Base-by-base conservation (phyloP, 208 protist species). In the Crithidia mellificae region DNA sequence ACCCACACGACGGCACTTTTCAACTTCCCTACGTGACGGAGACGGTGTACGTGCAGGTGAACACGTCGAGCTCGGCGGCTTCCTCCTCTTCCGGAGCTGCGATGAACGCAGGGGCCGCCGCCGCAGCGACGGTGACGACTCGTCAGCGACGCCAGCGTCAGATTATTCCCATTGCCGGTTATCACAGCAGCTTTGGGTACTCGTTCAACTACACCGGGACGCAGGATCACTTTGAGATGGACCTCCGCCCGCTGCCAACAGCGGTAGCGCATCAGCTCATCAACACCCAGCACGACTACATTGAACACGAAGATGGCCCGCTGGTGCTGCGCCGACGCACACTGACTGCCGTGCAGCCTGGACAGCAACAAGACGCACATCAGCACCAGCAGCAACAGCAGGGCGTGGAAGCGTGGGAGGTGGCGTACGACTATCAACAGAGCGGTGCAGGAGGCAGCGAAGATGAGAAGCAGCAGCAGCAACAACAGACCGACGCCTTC, bases 81-180 rank as follows among this genome's bases (percentile, higher is more conserved):
- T 46, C 41, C 36, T 41, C 36, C 9, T 41, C 36, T 6, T 12
- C 36, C 12, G 9, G 36, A 7, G 27, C 11, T 4, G 12, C 1
- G 34, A 50, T 2, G 29, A 27, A 22, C 7, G 43, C 1, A 0
- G 19, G 51, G 19, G 38, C 54, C 34, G 6, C 36, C 22, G 38
- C 25, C 14, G n/a, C 50, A 3, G 24, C n/a, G 3, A 32, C n/a
- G 15, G 15, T 44, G 12, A 46, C 41, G 22, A 36, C n/a, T 17
- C 68, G 27, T 17, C 66, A 53, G 46, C 68, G 74, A 19, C 75
- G 55, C 1, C 46, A 25, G 8, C 76, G 74, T 19, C 63, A 59
- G 20, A 68, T 92, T 50, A 79, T 94, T 47, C 89, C 85, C 6
- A 32, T 94, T 43, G 89, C 85, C 11, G 89, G 85, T 32, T 80